Base-by-base conservation (phyloP, 768 basidiomycete genomes). In the Floccularia luteovirens region DNA sequence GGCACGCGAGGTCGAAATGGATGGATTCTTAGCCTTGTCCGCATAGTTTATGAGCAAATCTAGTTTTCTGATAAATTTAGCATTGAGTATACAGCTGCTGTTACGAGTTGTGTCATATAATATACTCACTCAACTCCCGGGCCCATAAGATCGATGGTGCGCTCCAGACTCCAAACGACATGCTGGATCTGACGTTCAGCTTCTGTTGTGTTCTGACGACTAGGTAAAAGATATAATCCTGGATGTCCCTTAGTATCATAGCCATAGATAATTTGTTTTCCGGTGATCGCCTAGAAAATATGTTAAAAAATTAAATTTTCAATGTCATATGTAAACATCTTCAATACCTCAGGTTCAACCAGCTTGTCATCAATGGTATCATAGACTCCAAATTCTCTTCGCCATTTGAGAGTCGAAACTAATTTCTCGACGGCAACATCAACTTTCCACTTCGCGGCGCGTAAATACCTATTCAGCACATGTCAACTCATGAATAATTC, bases 221-320 rank as follows among this genome's bases (percentile, higher is more conserved):
- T 71, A 5, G 71, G 72, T 24, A 74, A 63, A 67, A 90, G 70
- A 58, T 90, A 90, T 27, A 80, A 59, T 0, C 66, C 79, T 2
- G 88, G 87, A 41, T 84, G 66, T 10, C 81, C 71, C 16, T 59
- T 59, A 5, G 60, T 58, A 56, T 91, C 89, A 53, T 75, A 90
- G 3, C 90, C 91, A 48, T 83, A 86, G 13, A 80, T 46, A 36
- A 91, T 64, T 55, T 79, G 72, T 61, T 94, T 93, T 23, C 91
- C 91, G 3, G 90, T 93, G 35, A 83, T 60, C 1, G 77, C 80
- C 83, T 85, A 36, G 5, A 36, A 36, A 27, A 24, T n/a, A 28
- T 28, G 27, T 8, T 8, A 28, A 28, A 14, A 28, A 8, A 8
- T 28, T 14, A 28, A 28, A 28, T 8, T 8, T 8, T 28, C 14